Evolutionary conservation across 352 stramenopile genomes (phyloP).

Genomic region (Pythium aphanidermatum): DNA sequence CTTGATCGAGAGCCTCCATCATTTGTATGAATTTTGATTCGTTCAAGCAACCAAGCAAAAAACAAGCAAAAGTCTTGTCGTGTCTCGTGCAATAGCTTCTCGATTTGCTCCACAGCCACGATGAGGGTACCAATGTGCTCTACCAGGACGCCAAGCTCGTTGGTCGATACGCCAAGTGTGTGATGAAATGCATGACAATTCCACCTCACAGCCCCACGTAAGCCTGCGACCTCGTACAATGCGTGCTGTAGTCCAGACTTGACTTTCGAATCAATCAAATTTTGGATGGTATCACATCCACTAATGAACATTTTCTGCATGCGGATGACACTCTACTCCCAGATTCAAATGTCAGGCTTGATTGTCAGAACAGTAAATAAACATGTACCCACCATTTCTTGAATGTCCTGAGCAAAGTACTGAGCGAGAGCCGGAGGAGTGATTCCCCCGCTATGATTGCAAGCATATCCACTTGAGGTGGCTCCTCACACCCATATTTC

Average conservation of each 20-base stretch:
- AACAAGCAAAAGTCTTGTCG: slow-evolving; percentile 53
- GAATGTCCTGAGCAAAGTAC: slow-evolving; percentile 80
- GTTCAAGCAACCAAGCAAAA: slow-evolving; percentile 56
- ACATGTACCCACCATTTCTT: slow-evolving; percentile 55
- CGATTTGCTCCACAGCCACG: slow-evolving; percentile 37
- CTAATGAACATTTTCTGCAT: slow-evolving; percentile 21
- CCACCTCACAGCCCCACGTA: slow-evolving; percentile 45
- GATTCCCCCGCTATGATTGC: slow-evolving; percentile 50
- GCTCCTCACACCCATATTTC: slow-evolving; percentile 60
- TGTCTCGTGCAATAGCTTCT: slow-evolving; percentile 41
- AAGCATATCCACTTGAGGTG: slow-evolving; percentile 73
- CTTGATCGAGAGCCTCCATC: slow-evolving; percentile 5
- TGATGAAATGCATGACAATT: slow-evolving; percentile 20
- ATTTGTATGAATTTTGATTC: slow-evolving; percentile 58
- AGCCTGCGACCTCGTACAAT: slow-evolving; percentile 11
- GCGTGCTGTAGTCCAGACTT: slow-evolving; percentile 8
- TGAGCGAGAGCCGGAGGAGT: slow-evolving; percentile 56
- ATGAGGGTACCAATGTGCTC: slow-evolving; percentile 27
- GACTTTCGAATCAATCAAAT: slow-evolving; percentile 5
- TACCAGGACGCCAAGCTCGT: slow-evolving; percentile 32
- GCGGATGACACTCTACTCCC: slow-evolving; percentile 15
- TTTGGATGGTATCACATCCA: slow-evolving; percentile 17
- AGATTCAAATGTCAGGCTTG: no score
- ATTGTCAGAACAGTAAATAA: no score
- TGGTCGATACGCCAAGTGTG: slow-evolving; percentile 32